A percentile compares a stretch with the other conserved stretches of the same genome.
These are phyloP conservation scores for Tetrahymena elliotti DNA, from an alignment of 73 alveolate species.

Conservation along the genomic window DNA sequence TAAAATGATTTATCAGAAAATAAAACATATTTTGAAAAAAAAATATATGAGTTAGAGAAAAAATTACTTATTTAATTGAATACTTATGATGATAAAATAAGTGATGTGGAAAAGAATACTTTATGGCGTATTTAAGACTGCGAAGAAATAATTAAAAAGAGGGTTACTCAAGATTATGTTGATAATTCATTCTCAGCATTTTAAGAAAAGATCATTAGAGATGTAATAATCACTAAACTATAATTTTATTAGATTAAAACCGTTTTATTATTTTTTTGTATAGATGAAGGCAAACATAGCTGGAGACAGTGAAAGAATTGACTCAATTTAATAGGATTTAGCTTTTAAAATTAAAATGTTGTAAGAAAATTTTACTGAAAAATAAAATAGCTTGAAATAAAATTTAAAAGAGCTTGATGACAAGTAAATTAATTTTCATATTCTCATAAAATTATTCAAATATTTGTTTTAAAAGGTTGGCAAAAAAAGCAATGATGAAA, in stretches of 20 bases:
- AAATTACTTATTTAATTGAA: background rate
- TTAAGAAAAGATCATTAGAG: background rate
- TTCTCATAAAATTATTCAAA: background rate
- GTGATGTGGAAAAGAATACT: background rate
- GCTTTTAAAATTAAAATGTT: background rate
- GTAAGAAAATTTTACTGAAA: background rate
- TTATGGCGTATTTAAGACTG: background rate
- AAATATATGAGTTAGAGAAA: background rate
- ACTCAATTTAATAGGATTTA: background rate
- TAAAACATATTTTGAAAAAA: background rate
- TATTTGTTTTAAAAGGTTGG: background rate
- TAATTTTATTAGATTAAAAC: background rate
- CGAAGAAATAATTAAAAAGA: background rate
- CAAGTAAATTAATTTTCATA: background rate
- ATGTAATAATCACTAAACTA: background rate
- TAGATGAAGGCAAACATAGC: background rate
- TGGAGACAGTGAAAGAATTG: background rate
- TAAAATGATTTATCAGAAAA: background rate
- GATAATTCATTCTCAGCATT: background rate
- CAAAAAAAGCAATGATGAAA: background rate
- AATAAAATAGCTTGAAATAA: background rate
- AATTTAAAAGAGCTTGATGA: background rate
- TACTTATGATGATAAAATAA: background rate
- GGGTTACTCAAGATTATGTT: background rate
- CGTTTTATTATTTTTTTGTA: background rate